phyloP scores from a whole-genome alignment of 371 early-diverging fungal species.

The Blastocladiella emersonii region DNA sequence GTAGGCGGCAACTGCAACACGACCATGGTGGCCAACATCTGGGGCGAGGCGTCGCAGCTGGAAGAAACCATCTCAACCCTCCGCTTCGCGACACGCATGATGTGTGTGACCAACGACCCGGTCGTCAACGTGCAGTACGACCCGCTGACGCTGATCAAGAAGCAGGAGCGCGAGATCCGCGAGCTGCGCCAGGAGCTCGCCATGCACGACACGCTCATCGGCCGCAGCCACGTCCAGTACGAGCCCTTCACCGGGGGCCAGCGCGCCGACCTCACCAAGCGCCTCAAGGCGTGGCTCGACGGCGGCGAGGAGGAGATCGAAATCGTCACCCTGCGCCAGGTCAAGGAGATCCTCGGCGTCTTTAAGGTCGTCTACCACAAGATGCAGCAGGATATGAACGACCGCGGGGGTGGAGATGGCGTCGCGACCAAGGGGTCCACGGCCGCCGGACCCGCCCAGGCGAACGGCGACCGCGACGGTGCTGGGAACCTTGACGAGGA shows the following conservation, averaged over 20 bases:
- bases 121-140: slow-evolving; percentile 36
- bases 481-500: slow-evolving; percentile 16
- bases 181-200: slow-evolving; percentile 39
- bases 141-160: slow-evolving; percentile 30
- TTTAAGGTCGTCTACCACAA: slow-evolving; percentile 25
- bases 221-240: slow-evolving; percentile 32
- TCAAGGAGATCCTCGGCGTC: slow-evolving; percentile 24
- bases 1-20: slow-evolving; percentile 49
- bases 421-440: neutral
- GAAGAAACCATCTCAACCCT: slow-evolving; percentile 54
- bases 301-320: slow-evolving; percentile 28
- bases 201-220: slow-evolving; percentile 34
- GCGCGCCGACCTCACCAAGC: slow-evolving; percentile 22
- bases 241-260: slow-evolving; percentile 32
- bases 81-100: slow-evolving; percentile 40
- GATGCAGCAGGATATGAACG: slow-evolving; percentile 23
- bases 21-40: slow-evolving; percentile 45
- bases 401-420: slow-evolving; percentile 4
- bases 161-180: slow-evolving; percentile 32
- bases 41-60: slow-evolving; percentile 29
- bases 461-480: neutral
- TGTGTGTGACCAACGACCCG: slow-evolving; percentile 33
- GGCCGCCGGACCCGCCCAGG: too few relatives aligned
- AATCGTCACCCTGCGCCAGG: slow-evolving; percentile 34
- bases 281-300: slow-evolving; percentile 25